Evolutionary conservation across 805 yeast genomes (phyloP), one percentile per base, ranked within the genome.

Genomic region (Suhomyces vadensis): DNA sequence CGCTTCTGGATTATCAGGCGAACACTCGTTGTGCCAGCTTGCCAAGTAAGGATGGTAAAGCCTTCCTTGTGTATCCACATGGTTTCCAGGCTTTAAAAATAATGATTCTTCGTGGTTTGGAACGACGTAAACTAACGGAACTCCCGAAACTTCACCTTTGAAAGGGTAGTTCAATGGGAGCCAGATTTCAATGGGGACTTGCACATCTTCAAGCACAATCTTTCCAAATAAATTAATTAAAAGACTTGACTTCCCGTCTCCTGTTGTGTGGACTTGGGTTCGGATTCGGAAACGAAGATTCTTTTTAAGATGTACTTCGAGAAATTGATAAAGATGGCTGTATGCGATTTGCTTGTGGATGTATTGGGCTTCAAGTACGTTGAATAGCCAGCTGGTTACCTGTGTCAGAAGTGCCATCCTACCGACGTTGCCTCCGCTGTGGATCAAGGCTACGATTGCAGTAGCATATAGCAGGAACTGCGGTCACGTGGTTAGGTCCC

Each of bases 141-240:
- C 74, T 2, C 65, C 69, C 27, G 54, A 53, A 16, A 54, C 50
- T n/a, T 54, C 64, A 11, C 43, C 40, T 9, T 31, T 43, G 20
- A 31, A 44, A 0, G 97, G 96, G 52, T 86, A 90, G 19, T 72
- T 69, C 21, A 74, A 73, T 0, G 96, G 95, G 4, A 91, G 56
- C 95, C 96, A 89, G 4, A 90, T 61, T 42, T 81, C 81, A 9
- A 89, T 55, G 0, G 90, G 91, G 10, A 64, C 61, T 3, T 43
- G 41, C 0, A 52, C 53, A 9, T 64, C 59, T 4, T 51, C 33
- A 1, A 57, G 42, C 2, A 75, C 74, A 3, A 83, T 51, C 0
- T 74, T 64, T 0, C 96, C 96, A 52, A 75, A 75, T 1, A 91
- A 48, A 47, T 82, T 81, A 8, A 90, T 66, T 39, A 89, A 66